A percentile compares a stretch with the other conserved stretches of the same genome.
phyloP scores from a whole-genome alignment of 371 early-diverging fungal genomes.

The Blastocladiella emersonii region DNA sequence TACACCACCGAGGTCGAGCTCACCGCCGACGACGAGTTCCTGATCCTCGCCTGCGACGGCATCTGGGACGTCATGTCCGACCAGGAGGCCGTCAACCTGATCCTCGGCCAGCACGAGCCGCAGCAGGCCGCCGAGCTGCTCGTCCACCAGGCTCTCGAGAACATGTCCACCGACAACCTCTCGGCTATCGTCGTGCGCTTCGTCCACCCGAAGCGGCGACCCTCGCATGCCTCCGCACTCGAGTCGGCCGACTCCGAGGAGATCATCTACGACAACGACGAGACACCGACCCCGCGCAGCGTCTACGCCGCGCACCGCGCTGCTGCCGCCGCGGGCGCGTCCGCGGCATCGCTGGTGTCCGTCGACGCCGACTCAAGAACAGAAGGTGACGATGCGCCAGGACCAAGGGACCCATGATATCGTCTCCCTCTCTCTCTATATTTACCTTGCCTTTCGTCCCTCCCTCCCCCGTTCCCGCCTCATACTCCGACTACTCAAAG shows the following conservation, averaged over 20 bases:
- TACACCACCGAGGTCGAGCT: slow-evolving; percentile 83
- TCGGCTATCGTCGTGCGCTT: slow-evolving; percentile 66
- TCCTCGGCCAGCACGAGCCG: slow-evolving; percentile 58
- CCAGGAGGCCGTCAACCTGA: slow-evolving; percentile 82
- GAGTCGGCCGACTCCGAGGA: neutral
- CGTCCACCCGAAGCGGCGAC: slow-evolving; percentile 1
- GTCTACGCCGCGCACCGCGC: too few relatives aligned
- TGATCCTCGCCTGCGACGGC: slow-evolving; percentile 96
- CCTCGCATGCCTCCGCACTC: neutral
- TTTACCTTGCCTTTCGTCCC: too few relatives aligned
- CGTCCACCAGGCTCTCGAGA: slow-evolving; percentile 74
- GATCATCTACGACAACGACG: neutral
- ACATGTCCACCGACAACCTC: slow-evolving; percentile 87
- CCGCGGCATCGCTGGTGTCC: too few relatives aligned
- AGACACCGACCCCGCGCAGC: neutral
- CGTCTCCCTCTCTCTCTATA: too few relatives aligned
- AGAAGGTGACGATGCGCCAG: too few relatives aligned
- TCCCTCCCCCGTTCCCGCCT: too few relatives aligned
- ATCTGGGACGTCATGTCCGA: slow-evolving; percentile 97
- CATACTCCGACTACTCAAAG: too few relatives aligned
- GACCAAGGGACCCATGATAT: too few relatives aligned
- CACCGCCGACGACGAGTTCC: slow-evolving; percentile 48
- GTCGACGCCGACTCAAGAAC: too few relatives aligned
- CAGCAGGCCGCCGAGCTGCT: slow-evolving; percentile 65
- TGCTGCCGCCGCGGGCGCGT: too few relatives aligned